phyloP scores from a whole-genome alignment of 257 asterid genomes.

The Rehmannia glutinosa region DNA sequence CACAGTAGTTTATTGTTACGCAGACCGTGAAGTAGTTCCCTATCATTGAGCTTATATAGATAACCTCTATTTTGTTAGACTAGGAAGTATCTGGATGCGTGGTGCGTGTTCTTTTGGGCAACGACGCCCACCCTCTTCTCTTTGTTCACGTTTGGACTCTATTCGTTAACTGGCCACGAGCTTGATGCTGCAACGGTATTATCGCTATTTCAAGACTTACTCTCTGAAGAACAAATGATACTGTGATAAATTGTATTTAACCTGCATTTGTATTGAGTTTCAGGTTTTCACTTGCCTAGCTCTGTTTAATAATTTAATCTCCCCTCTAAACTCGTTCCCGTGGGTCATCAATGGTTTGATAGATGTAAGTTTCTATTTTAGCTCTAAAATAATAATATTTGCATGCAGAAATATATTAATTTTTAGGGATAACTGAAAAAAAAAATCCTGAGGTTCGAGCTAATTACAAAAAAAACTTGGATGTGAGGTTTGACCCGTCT shows the following conservation, averaged over 20 bases:
- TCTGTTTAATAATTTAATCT: constrained; percentile 82
- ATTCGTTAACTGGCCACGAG: constrained; percentile 79
- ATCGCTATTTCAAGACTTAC: neutral
- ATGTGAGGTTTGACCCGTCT: too few species aligned
- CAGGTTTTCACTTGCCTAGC: constrained; percentile 99
- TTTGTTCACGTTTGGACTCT: constrained; percentile 87
- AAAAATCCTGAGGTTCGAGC: too few species aligned
- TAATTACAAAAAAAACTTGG: too few species aligned
- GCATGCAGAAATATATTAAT: neutral
- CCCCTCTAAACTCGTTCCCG: constrained; percentile 97
- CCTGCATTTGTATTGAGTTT: too few species aligned
- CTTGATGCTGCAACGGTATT: constrained; percentile 98
- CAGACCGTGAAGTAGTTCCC: neutral
- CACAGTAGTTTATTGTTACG: neutral
- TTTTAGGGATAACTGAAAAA: too few species aligned
- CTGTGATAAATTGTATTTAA: neutral
- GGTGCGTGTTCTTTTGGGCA: constrained; percentile 99
- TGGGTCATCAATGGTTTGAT: constrained; percentile 99
- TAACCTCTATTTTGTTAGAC: constrained; percentile 43
- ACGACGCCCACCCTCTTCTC: constrained; percentile 97
- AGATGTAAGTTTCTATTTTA: constrained; percentile 56
- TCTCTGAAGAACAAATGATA: neutral
- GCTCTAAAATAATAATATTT: neutral
- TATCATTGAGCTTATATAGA: constrained; percentile 17
- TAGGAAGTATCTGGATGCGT: constrained; percentile 95